Conservation (phyloP, 2,329 filamentous ascomycete species). For the Ophiostoma sp. region DNA sequence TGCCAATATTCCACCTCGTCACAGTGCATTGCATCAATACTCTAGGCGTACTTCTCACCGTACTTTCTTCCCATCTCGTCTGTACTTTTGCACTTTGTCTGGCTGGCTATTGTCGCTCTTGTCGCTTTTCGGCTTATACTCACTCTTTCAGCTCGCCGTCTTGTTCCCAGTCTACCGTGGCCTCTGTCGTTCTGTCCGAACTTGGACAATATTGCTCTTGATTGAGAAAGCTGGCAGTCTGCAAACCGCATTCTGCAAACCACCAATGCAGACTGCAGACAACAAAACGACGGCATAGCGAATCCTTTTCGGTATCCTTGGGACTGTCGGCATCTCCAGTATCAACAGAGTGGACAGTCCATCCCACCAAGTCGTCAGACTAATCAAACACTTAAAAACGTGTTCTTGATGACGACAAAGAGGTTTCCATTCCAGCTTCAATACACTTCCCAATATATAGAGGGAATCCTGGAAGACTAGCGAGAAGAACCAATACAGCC, state of each 20-base stretch:
- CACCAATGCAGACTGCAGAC: neutral
- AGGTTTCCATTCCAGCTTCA: neutral
- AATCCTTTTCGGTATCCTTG: no score
- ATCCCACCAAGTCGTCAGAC: neutral
- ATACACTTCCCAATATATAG: neutral
- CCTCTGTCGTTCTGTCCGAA: neutral
- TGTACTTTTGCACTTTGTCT: neutral
- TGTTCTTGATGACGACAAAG: neutral
- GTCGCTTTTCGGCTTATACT: neutral
- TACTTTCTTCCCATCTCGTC: neutral
- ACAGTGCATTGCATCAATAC: conserved; percentile 7
- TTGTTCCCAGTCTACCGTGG: neutral
- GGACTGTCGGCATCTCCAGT: no score
- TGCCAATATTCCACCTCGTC: conserved; percentile 3
- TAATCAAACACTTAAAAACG: neutral
- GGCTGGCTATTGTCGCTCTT: neutral
- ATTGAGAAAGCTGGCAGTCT: neutral
- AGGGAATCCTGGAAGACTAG: neutral
- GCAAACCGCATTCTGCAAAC: neutral
- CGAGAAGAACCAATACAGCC: conserved; percentile 3
- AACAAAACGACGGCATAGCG: neutral
- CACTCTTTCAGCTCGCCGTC: neutral
- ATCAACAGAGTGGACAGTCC: no score
- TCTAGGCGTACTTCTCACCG: conserved; percentile 1
- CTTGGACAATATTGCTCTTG: neutral